Base-by-base conservation (phyloP, 192 early-diverging fungal genomes). In the Entomortierella parvispora region DNA sequence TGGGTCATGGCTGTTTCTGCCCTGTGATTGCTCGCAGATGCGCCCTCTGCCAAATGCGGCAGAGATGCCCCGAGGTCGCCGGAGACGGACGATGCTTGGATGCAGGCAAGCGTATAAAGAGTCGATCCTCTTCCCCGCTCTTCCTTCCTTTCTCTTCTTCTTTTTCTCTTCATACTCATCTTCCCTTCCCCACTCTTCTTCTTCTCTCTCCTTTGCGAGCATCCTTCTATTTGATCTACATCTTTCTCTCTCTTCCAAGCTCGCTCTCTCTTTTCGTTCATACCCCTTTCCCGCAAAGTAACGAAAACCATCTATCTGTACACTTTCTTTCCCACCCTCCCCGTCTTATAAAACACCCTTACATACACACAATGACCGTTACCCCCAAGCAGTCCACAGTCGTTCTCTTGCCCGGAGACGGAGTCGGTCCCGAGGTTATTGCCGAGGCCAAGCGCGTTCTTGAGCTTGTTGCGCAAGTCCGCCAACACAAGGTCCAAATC, bases 361-460 rank as follows among this genome's bases (percentile, higher is more conserved):
- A 52, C 25, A 60, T 23, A 62, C 26, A 55, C 26, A 61, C 23
- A 22, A 66, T 66, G 59, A 49, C 54, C 42, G 37, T 56, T 26
- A 9, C 58, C 33, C 49, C 58, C 32, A 76, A 44, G 42, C 52
- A 79, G 55, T 54, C 69, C 33, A 79, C 77, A 58, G 64, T 82
- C 40, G 71, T 94, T 23, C 87, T 95, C 45, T 85, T 96, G 53
- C 90, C 93, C 65, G 97, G 97, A 61, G 97, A 99, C 79, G 96
- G 97, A 58, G 90, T 97, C 58, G 97, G 97, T 34, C 97, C 97
- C 32, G 97, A 99, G 78, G 93, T 98, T 45, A 91, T 93, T 54
- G 89, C 86, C 20, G 93, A 99, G 78, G 97, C 95, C 40, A 83
- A 92, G 81, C 94, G 93, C 68, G 91, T 98, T 26, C 90, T 99